Evolutionary conservation across 805 yeast genomes (phyloP), one percentile per base, ranked within the genome.

Genomic region (Metschnikowia henanensis): DNA sequence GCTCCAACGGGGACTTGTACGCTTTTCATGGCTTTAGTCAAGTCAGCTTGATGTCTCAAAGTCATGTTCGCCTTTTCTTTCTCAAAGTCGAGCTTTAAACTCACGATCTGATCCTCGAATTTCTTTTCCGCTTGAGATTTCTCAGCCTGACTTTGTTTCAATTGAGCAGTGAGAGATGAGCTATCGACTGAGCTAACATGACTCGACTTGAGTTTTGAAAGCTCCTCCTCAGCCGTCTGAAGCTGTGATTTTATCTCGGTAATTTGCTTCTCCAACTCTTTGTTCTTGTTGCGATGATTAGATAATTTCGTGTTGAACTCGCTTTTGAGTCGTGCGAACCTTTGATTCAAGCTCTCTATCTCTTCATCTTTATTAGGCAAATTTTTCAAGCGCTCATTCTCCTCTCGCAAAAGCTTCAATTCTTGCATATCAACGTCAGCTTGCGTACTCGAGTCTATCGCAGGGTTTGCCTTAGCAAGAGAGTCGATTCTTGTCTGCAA

Each of bases 371-470:
- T 52, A 38, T 39, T 47, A 5, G 50, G 41, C 35, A 48, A 53
- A 15, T 62, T 65, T 60, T 78, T 80, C 81, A 87, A 79, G 19
- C 79, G 69, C n/a, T 75, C 76, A 41, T 73, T 70, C 47, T 85
- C 88, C 48, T 79, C 79, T 30, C 66, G 64, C 7, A 74, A 55
- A 20, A 77, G 60, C 33, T 61, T 59, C 31, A 83, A 55, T 43
- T 77, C 75, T 55, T 77, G 75, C 16, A 71, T 75, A 42, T 77
- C 79, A 13, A 78, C 73, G 12, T 68, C 76, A 9, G 31, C 34
- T 19, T 74, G 45, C 15, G 75, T 50, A 15, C 75, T 67, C 5
- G 38, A 35, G 3, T 17, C 29, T 5, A 7, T 26, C 10, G 17
- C 32, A 4, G 58, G 64, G 36, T 75, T 57, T 45, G 70, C 61